phyloP scores from a whole-genome alignment of 1,284 basidiomycete genomes.

The Ceratobasidium sp. region DNA sequence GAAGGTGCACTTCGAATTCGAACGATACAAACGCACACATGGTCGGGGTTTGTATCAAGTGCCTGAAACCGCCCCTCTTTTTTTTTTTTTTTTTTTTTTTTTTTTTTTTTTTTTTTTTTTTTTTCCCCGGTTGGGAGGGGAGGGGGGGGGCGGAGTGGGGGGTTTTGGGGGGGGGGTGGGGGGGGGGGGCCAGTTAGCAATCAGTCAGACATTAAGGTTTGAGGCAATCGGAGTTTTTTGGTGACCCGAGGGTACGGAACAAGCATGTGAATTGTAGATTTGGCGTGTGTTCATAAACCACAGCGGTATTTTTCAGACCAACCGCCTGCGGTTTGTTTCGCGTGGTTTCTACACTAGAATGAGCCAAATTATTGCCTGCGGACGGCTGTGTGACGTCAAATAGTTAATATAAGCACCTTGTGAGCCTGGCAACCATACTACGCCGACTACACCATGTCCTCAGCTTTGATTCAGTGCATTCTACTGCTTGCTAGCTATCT shows the following conservation, averaged over 20 bases:
- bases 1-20: no score
- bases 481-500: constrained; percentile 7
- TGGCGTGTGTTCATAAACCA: neutral
- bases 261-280: neutral
- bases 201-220: neutral
- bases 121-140: no score
- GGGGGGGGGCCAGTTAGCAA: no score
- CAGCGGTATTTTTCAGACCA: neutral
- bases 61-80: no score
- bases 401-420: neutral
- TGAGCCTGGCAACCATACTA: no score
- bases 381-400: neutral
- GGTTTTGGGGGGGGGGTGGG: no score
- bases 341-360: neutral
- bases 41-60: no score
- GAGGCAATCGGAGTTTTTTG: neutral
- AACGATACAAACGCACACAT: no score
- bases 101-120: no score
- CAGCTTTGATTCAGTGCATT: neutral
- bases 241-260: neutral
- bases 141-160: no score
- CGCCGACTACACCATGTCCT: neutral
- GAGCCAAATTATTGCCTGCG: neutral
- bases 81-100: no score
- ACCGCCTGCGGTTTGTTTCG: neutral